These are phyloP conservation scores for Colletotrichum incanum DNA, from an alignment of 2,329 filamentous ascomycete genomes.

Conservation along the genomic window DNA sequence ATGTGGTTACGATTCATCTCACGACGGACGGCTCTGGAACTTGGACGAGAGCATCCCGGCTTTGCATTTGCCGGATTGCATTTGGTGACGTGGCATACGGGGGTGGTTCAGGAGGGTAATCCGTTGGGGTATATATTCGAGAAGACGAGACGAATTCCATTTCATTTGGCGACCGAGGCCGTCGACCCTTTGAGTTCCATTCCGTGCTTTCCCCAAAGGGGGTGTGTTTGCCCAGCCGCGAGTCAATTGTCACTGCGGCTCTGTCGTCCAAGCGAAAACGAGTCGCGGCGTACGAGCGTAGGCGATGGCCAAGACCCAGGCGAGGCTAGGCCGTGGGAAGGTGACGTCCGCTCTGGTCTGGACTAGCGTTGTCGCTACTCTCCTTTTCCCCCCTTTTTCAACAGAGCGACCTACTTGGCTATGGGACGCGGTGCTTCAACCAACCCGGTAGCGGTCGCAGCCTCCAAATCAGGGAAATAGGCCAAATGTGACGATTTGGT, in stretches of 20 bases:
- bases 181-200: not conserved
- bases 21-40: not conserved
- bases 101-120: not conserved
- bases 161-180: not conserved
- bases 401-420: not conserved
- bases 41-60: not conserved
- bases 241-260: not conserved
- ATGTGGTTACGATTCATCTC: not conserved
- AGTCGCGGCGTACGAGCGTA: no score
- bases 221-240: not conserved
- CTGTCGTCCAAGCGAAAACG: no score
- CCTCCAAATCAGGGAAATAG: not conserved
- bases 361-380: not conserved
- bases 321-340: no score
- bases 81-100: not conserved
- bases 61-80: not conserved
- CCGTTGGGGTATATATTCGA: not conserved
- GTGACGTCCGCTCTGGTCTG: not conserved
- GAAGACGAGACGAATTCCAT: not conserved
- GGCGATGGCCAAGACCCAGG: no score
- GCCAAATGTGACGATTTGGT: not conserved
- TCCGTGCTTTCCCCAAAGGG: not conserved
- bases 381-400: not conserved
- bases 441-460: not conserved
- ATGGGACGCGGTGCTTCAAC: not conserved